Percentiles rank a stretch among this genome's conserved stretches.
phyloP scores from a whole-genome alignment of 306 rosid species.

The Cicer arietinum region DNA sequence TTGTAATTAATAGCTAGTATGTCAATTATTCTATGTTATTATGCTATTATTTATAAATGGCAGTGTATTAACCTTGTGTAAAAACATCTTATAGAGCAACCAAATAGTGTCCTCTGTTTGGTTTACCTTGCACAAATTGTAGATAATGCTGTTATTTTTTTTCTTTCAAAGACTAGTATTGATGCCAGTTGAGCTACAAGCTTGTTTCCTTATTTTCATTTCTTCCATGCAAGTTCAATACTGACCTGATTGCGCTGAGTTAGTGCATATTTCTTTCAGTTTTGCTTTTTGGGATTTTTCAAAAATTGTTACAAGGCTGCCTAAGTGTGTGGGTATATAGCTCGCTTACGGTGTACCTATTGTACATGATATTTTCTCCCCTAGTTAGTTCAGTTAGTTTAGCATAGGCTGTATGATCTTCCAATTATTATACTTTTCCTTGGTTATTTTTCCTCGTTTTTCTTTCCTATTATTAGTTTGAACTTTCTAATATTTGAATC shows the following conservation, averaged over 20 bases:
- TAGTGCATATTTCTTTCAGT: neutral
- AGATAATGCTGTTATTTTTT: neutral
- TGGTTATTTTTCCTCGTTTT: too few species aligned
- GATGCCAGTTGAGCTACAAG: conserved; percentile 13
- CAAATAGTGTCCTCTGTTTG: neutral
- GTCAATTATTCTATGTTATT: too few species aligned
- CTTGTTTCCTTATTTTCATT: neutral
- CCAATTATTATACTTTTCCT: too few species aligned
- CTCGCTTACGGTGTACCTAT: neutral
- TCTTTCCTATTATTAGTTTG: too few species aligned
- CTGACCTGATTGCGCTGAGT: conserved; percentile 8
- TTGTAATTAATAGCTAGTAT: too few species aligned
- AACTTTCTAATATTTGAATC: too few species aligned
- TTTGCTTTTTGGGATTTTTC: neutral
- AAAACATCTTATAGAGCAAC: too few species aligned
- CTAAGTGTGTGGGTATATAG: neutral
- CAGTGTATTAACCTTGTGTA: too few species aligned
- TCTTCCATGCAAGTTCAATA: conserved; percentile 27
- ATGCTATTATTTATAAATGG: too few species aligned
- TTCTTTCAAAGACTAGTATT: neutral
- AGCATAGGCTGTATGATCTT: neutral
- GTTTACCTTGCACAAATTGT: conserved; percentile 29
- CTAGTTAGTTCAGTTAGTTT: neutral
- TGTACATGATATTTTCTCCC: neutral
- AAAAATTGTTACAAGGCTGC: neutral